phyloP scores from a whole-genome alignment of 2,329 filamentous ascomycete genomes.

The Zasmidium citrigriseum region DNA sequence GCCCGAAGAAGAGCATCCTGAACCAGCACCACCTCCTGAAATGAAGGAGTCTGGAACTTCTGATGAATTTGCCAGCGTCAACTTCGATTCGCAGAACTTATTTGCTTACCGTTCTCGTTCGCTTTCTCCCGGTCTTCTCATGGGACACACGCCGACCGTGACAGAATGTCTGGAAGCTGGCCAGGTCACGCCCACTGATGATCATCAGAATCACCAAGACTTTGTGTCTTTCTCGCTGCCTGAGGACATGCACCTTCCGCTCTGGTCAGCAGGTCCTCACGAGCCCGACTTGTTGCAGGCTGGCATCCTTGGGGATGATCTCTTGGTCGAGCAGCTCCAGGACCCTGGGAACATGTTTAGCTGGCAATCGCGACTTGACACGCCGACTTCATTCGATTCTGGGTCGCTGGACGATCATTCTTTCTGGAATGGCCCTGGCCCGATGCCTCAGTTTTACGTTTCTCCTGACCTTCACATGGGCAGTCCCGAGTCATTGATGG shows the following conservation, averaged over 20 bases:
- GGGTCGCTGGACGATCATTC: background rate
- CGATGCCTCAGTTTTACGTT: slow-evolving; percentile 5
- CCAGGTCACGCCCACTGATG: slow-evolving; percentile 7
- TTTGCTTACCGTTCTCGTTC: slow-evolving; percentile 23
- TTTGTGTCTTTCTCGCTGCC: slow-evolving; percentile 31
- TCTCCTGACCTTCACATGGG: slow-evolving; percentile 33
- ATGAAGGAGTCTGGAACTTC: background rate
- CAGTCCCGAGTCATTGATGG: slow-evolving; percentile 61
- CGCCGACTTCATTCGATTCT: slow-evolving; percentile 12
- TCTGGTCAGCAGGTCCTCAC: slow-evolving; percentile 19
- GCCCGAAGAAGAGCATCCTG: slow-evolving; percentile 6
- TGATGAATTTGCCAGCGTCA: slow-evolving; percentile 11
- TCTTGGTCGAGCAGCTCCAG: slow-evolving; percentile 13
- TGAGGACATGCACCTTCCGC: slow-evolving; percentile 26
- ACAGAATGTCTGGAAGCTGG: slow-evolving; percentile 31
- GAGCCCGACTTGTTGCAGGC: slow-evolving; percentile 17
- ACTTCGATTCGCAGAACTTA: slow-evolving; percentile 17
- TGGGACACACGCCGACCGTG: slow-evolving; percentile 30
- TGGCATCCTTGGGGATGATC: slow-evolving; percentile 14
- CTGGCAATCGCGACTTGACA: slow-evolving; percentile 21
- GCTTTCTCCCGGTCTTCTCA: slow-evolving; percentile 13
- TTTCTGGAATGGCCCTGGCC: slow-evolving; percentile 2
- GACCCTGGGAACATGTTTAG: slow-evolving; percentile 16
- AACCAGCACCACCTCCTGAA: slow-evolving; percentile 8
- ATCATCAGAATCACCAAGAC: slow-evolving; percentile 18